Evolutionary conservation across 169 alveolate genomes (phyloP), one percentile per base, ranked within the genome.

Genomic region (Hepatocystis sp.): DNA sequence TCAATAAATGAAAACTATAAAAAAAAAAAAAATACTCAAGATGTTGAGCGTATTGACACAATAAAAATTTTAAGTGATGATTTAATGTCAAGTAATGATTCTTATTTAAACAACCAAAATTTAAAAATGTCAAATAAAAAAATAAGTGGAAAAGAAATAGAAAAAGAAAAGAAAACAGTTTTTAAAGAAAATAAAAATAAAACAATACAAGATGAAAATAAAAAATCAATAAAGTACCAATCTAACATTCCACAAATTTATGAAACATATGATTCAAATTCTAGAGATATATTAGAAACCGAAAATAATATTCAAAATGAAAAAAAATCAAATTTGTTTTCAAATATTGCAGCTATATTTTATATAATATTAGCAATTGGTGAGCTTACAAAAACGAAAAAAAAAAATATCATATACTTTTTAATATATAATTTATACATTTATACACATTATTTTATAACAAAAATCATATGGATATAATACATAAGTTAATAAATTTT

Each of bases 321-420:
- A 28, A 40, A 15, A 11, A 76, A 44, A n/a, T 19, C 23, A 32
- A 56, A 60, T 39, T 44, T 44, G 27, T 32, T 67, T 23, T 42
- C 86, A 17, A 71, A 71, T 58, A n/a, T 60, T 30, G 25, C 58
- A 51, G 86, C 86, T 21, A 36, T 55, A 10, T 23, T 71, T n/a
- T 71, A 71, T 51, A 71, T 71, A 42, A 71, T 71, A 30, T 49
- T 71, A 36, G 76, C 86, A 23, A 30, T 71, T 44, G 86, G 86
- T 71, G 51, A 19, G 60, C 27, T 17, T 30, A 0, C 11, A 2
- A 15, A 0, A n/a, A 23, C 4, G 42, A 53, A 21, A 1, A n/a
- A 32, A 32, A 30, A 21, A 5, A 19, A 1, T 3, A 39, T 21
- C 11, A 25, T 60, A 2, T n/a, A 1, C 2, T 21, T 58, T 21